Conservation (phyloP, 2,329 filamentous ascomycete species). For the Sphaceloma murrayae region DNA sequence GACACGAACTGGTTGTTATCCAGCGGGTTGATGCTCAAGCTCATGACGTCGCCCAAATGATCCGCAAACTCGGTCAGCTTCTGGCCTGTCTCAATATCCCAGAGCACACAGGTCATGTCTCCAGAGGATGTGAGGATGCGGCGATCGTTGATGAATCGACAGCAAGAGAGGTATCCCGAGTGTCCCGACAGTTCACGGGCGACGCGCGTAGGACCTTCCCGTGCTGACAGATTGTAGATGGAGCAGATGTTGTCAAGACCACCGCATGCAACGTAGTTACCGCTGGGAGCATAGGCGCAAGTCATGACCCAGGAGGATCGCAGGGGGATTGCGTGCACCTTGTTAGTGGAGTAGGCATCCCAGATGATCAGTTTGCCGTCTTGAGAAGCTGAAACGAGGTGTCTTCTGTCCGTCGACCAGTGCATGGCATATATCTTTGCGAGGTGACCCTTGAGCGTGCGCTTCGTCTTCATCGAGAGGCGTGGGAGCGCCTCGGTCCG, state of each 20-base stretch:
- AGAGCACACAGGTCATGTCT: conserved; percentile 99
- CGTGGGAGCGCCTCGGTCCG: conserved; percentile 85
- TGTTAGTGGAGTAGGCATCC: conserved; percentile 99
- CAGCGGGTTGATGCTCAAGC: conserved; percentile 97
- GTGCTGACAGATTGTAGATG: conserved; percentile 95
- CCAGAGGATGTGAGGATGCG: conserved; percentile 96
- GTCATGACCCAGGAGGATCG: conserved; percentile 99
- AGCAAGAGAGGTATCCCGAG: conserved; percentile 95
- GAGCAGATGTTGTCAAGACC: conserved; percentile 99
- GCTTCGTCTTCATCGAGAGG: conserved; percentile 95
- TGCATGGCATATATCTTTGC: conserved; percentile 99
- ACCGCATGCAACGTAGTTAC: conserved; percentile 97
- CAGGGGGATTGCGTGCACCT: conserved; percentile 95
- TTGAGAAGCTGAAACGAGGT: conserved; percentile 94
- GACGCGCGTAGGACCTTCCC: conserved; percentile 94
- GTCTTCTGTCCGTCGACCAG: conserved; percentile 96
- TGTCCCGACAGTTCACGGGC: conserved; percentile 93
- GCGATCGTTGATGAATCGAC: conserved; percentile 96
- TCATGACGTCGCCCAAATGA: conserved; percentile 98
- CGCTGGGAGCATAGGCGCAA: conserved; percentile 95
- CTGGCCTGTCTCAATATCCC: conserved; percentile 96
- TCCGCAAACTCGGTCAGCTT: conserved; percentile 98
- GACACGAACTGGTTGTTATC: conserved; percentile 99
- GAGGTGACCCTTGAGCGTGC: conserved; percentile 92
- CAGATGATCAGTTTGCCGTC: conserved; percentile 99